Conservation (phyloP, 148 eudicot genomes). For the Cornus controversa region DNA sequence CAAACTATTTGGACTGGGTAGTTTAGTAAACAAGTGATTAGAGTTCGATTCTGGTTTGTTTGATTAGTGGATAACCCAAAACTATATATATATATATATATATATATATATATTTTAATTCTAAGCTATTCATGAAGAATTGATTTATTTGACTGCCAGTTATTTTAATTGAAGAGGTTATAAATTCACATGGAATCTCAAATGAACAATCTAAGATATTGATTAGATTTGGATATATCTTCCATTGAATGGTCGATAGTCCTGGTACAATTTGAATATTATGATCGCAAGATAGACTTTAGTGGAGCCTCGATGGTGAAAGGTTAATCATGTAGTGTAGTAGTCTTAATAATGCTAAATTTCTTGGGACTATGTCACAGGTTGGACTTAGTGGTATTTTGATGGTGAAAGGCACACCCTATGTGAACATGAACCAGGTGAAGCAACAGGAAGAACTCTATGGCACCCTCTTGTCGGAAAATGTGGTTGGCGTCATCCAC, state of each 20-base stretch:
- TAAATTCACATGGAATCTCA: too few species aligned
- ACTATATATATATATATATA: too few species aligned
- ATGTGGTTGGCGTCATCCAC: conserved; percentile 85
- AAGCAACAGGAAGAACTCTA: conserved; percentile 55
- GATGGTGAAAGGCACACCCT: conserved; percentile 83
- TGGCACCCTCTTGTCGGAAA: conserved; percentile 87
- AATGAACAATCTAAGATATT: too few species aligned
- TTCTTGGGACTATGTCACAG: conserved; percentile 29
- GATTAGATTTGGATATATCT: background rate
- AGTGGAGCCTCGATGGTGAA: background rate
- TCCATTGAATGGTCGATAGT: too few species aligned
- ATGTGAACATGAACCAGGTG: conserved; percentile 72
- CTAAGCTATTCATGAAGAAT: too few species aligned
- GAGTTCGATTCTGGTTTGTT: too few species aligned
- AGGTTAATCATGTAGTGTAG: background rate
- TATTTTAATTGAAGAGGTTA: too few species aligned
- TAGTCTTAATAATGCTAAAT: background rate
- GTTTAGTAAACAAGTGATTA: too few species aligned
- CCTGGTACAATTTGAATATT: background rate
- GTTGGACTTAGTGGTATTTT: conserved; percentile 95
- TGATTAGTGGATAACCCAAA: too few species aligned
- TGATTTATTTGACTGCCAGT: too few species aligned
- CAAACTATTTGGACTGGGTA: too few species aligned
- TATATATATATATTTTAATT: too few species aligned
- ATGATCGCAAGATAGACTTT: background rate